A percentile compares a stretch with the other conserved stretches of the same genome.
phyloP scores from a whole-genome alignment of 352 stramenopile species.

The Globisporangium sylvaticum region DNA sequence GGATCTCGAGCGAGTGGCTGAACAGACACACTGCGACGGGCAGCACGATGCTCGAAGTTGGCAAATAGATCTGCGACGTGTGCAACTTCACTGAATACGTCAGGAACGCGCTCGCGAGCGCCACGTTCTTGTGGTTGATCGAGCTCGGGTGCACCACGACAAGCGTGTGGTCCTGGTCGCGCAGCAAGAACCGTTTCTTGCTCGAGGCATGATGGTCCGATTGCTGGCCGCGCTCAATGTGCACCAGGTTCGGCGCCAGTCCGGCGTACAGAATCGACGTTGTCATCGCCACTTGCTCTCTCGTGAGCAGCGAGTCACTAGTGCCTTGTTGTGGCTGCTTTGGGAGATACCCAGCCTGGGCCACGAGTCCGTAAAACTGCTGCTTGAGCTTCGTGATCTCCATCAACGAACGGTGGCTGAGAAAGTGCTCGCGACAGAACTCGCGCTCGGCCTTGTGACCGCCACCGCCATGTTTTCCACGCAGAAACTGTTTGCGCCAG shows the following conservation, averaged over 20 bases:
- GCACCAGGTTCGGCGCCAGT: slow-evolving; percentile 92
- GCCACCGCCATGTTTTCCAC: background rate
- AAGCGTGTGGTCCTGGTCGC: slow-evolving; percentile 39
- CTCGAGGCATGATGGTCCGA: slow-evolving; percentile 15
- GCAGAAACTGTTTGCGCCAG: slow-evolving; percentile 35
- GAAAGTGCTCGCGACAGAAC: slow-evolving; percentile 69
- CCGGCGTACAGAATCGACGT: slow-evolving; percentile 69
- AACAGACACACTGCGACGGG: slow-evolving; percentile 66
- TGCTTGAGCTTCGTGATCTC: slow-evolving; percentile 76
- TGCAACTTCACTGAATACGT: slow-evolving; percentile 80
- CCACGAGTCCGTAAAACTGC: slow-evolving; percentile 66
- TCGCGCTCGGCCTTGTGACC: slow-evolving; percentile 38
- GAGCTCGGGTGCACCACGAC: slow-evolving; percentile 70
- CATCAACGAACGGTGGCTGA: slow-evolving; percentile 50
- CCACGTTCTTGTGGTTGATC: slow-evolving; percentile 62
- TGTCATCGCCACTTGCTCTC: slow-evolving; percentile 52
- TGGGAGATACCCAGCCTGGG: slow-evolving; percentile 59
- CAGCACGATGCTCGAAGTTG: slow-evolving; percentile 59
- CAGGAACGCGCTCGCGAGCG: slow-evolving; percentile 59
- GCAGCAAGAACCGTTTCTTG: slow-evolving; percentile 35
- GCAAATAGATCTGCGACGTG: slow-evolving; percentile 81
- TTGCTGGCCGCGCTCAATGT: slow-evolving; percentile 32
- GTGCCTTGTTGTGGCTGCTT: background rate
- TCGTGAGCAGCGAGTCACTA: slow-evolving; percentile 30
- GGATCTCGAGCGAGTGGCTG: slow-evolving; percentile 52